Evolutionary conservation across 257 asterid genomes (phyloP), one percentile per base, ranked within the genome.

Genomic region (Ocimum tenuiflorum): DNA sequence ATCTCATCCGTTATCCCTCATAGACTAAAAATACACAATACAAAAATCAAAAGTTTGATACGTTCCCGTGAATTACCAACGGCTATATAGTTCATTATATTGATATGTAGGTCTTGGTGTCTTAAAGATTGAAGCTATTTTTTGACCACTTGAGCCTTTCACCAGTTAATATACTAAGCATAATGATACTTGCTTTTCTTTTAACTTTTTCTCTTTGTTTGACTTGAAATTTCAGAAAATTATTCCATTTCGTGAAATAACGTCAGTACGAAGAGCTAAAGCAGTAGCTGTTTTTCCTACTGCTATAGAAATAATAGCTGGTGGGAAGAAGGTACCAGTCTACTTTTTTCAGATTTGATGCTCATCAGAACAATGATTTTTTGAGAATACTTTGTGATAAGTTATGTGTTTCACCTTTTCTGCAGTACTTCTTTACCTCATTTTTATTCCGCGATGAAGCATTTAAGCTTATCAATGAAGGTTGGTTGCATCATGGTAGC

Each of bases 391-490:
- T 38, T 45, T 48, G 23, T 45, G n/a, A 33, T 31, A 53, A 64
- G 38, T 15, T 53, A 49, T 46, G 39, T 29, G 51, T 7, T 36
- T 23, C 71, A 65, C 65, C 71, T 63, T 70, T 72, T 58, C 67
- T 79, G 86, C 95, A 94, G 97, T 90, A 76, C 80, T 90, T 88
- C 78, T 94, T 94, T 75, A 91, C 99, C 64, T 94, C 97, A 3
- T 90, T 94, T 72, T 78, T 94, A 67, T 94, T 87, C 80, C 99
- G 99, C n/a, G 99, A 94, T 50, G 99, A 94, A 77, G 99, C 99
- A 63, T 94, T 79, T 80, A 90, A 84, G 86, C 92, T 94, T 69
- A 85, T 94, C 72, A 71, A 73, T 83, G 97, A 94, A 67, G 96
- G 97, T 78, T 86, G 96, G 96, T 70, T 78, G 56, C 82, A 76